Evolutionary conservation across 306 rosid species (phyloP), one percentile per base, ranked within the genome.

Genomic region (Cicer judaicum): DNA sequence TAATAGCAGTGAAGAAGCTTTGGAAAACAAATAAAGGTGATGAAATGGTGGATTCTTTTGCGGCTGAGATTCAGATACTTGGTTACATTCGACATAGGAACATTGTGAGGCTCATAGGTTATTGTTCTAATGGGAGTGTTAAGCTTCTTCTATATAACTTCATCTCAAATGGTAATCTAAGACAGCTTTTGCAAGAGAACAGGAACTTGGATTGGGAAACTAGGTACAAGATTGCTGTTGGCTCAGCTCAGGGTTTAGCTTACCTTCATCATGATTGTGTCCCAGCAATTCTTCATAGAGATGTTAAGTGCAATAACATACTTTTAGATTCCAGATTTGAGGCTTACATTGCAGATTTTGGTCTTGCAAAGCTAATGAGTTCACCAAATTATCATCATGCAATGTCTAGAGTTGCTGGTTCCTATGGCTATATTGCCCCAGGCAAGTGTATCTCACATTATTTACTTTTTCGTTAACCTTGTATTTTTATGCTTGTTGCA

Each of bases 381-480:
- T 84, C 98, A 16, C 93, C 93, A 63, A 90, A 50, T 65, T 92
- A 90, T 80, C 90, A 87, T 73, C 96, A 92, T 39, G 99, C 96
- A 50, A 92, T 90, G 90, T 95, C 99, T 29, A 87, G 98, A 84
- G 96, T 95, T 53, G 99, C 99, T 14, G 99, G 99, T 7, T 95
- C 99, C 10, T 95, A 95, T 52, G 99, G 99, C 57, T 95, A 95
- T 52, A 95, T 95, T 77, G 99, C 99, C 59, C 99, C 99, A 81
- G 99, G 99, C 83, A 89, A 68, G 77, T 79, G 21, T 11, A 42
- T 54, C 60, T 69, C 16, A 64, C 68, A 41, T 68, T 43, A 44
- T 47, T 76, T 61, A 52, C 50, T 0, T 41, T 63, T 63, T 15
- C 57, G 16, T 65, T 65, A 29, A 60, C 18, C 52, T 14, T 10